These are phyloP conservation scores for Exserohilum rostratum DNA, from an alignment of 2,329 filamentous ascomycete species.

Conservation along the genomic window DNA sequence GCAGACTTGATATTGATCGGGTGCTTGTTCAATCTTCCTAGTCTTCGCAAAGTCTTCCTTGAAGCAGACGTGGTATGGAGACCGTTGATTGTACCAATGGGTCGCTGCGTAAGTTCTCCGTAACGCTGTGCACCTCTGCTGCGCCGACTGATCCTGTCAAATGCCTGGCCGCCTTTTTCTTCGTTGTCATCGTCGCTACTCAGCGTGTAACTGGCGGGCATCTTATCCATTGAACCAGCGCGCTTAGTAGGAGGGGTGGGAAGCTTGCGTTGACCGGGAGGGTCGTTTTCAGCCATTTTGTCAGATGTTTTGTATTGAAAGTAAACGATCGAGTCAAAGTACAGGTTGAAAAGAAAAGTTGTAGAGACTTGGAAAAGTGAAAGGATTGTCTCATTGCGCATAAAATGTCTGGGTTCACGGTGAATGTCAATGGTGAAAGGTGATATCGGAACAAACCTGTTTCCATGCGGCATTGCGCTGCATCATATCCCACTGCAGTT, in stretches of 20 bases:
- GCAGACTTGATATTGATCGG: background rate
- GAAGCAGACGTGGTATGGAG: background rate
- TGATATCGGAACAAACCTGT: background rate
- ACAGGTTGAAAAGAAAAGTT: background rate
- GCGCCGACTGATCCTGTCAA: background rate
- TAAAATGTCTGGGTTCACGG: slow-evolving; percentile 1
- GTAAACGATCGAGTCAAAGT: no score
- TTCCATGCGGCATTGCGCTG: slow-evolving; percentile 1
- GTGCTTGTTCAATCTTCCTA: background rate
- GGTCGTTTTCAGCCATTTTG: background rate
- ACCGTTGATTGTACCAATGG: background rate
- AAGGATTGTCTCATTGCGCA: background rate
- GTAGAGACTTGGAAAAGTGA: no score
- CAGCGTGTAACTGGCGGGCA: background rate
- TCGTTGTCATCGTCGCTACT: background rate
- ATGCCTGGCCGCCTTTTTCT: slow-evolving; percentile 2
- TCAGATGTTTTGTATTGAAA: background rate
- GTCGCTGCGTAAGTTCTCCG: background rate
- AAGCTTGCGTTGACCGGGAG: background rate
- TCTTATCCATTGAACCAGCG: background rate
- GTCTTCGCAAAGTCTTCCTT: background rate
- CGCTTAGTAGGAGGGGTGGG: background rate
- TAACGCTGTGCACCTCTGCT: background rate
- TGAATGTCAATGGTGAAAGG: slow-evolving; percentile 2
- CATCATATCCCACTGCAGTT: background rate